phyloP scores from a whole-genome alignment of 2,329 filamentous ascomycete species.

The Akanthomyces dipterigenus region DNA sequence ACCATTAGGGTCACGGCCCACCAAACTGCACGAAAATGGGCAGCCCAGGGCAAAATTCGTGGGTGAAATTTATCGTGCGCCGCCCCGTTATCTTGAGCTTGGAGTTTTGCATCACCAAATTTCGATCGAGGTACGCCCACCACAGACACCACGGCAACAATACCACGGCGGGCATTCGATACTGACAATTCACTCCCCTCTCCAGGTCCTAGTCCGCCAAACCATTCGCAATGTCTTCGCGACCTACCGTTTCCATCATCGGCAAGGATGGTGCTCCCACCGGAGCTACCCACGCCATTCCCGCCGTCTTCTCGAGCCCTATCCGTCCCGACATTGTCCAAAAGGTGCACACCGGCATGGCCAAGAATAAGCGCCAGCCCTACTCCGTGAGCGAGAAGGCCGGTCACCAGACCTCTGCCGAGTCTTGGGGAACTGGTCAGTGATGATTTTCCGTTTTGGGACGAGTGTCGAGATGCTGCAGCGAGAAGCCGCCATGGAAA shows the following conservation, averaged over 20 bases:
- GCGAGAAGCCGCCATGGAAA: background rate
- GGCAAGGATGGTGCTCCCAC: slow-evolving; percentile 90
- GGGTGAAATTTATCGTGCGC: slow-evolving; percentile 28
- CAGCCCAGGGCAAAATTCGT: slow-evolving; percentile 3
- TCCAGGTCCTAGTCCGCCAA: slow-evolving; percentile 29
- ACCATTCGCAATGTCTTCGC: slow-evolving; percentile 71
- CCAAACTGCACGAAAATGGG: slow-evolving; percentile 22
- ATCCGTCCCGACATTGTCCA: slow-evolving; percentile 99
- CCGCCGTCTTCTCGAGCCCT: slow-evolving; percentile 92
- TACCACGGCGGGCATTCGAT: background rate
- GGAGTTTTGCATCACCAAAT: slow-evolving; percentile 28
- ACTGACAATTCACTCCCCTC: background rate
- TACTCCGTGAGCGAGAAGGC: slow-evolving; percentile 99
- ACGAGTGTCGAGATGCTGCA: background rate
- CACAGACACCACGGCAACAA: background rate
- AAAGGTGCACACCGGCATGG: slow-evolving; percentile 97
- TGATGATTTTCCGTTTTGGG: slow-evolving; percentile 24
- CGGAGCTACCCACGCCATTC: slow-evolving; percentile 84
- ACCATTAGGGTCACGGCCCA: slow-evolving; percentile 36
- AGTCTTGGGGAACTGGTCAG: slow-evolving; percentile 99
- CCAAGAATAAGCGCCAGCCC: slow-evolving; percentile 99
- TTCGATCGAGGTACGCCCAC: slow-evolving; percentile 30
- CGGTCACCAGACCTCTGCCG: slow-evolving; percentile 98
- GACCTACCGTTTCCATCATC: slow-evolving; percentile 97
- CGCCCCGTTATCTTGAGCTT: slow-evolving; percentile 21